These are phyloP conservation scores for Chrysoporthe deuterocubensis DNA, from an alignment of 2,329 filamentous ascomycete species.

Conservation along the genomic window DNA sequence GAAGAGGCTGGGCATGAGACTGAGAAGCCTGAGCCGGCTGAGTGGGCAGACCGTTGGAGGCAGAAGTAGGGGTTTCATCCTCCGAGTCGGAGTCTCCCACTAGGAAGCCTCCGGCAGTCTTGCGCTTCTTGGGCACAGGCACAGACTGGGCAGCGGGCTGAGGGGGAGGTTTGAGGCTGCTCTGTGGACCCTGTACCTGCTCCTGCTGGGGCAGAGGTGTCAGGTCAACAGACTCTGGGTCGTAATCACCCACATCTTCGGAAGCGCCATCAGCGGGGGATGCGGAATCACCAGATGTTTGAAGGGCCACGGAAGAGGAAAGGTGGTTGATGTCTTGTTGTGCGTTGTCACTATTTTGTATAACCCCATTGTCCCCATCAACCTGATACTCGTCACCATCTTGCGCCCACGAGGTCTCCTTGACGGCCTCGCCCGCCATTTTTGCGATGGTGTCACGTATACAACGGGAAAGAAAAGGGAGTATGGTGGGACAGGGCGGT, in stretches of 20 bases:
- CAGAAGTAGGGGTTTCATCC: constrained; percentile 43
- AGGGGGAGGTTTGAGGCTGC: constrained; percentile 34
- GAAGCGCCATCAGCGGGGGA: constrained; percentile 46
- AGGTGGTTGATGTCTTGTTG: constrained; percentile 46
- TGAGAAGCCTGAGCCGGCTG: constrained; percentile 27
- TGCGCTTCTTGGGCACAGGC: constrained; percentile 56
- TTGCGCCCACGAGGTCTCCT: constrained; percentile 53
- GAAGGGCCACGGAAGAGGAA: constrained; percentile 49
- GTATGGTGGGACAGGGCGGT: constrained; percentile 1
- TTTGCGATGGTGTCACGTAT: constrained; percentile 15
- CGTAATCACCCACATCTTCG: constrained; percentile 62
- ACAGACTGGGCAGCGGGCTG: constrained; percentile 36
- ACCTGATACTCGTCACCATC: constrained; percentile 59
- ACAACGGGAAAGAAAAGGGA: not conserved
- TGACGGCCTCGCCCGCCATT: constrained; percentile 27
- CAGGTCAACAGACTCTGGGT: constrained; percentile 59
- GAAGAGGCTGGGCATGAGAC: constrained; percentile 29
- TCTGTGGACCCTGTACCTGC: constrained; percentile 19
- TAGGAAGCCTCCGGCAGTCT: constrained; percentile 63
- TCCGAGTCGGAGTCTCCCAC: constrained; percentile 65
- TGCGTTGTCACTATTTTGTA: constrained; percentile 53
- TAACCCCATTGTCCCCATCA: constrained; percentile 42
- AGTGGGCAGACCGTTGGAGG: constrained; percentile 32
- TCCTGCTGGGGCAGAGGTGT: constrained; percentile 28
- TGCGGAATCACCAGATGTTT: constrained; percentile 54